Evolutionary conservation across 768 basidiomycete genomes (phyloP), one percentile per base, ranked within the genome.

Genomic region (Solioccasus polychromus): DNA sequence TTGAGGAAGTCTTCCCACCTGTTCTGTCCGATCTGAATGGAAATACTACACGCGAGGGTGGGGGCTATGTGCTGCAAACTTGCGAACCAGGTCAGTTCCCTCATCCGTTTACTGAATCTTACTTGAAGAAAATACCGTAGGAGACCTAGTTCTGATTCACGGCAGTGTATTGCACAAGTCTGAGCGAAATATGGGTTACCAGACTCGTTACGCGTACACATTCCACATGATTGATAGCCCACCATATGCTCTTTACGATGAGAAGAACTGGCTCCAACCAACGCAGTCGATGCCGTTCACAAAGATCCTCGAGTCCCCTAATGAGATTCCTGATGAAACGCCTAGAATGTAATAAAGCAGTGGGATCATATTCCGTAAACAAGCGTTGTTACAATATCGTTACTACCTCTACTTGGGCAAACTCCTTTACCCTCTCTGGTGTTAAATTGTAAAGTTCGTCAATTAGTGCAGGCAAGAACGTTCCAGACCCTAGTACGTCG

Each of bases 261-360:
- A 81, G 58, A 90, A 89, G 78, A 97, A 96, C 61, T 96, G 94
- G 94, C 70, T 97, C 47, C 94, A 98, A 62, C 92, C 94, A 1
- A 92, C 92, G 3, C 52, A 70, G 9, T 77, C 73, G 11, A 85
- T 89, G 85, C 90, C 93, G 2, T 96, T 97, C 68, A 76, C 82
- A 20, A 75, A 67, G 51, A 68, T 88, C 20, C 58, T 88, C 7
- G 64, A 69, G 6, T 9, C 20, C 9, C 54, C 62, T n/a, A 48
- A 50, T n/a, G 35, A 39, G 17, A 26, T 31, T 23, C 40, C 43
- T 22, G 35, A 15, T 34, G 42, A 35, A 19, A 7, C 17, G 3
- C 9, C 18, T 5, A 17, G 22, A 5, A 25, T 23, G 41, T 30
- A 35, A 36, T 45, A 23, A 37, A 32, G 8, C 4, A 12, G n/a